A percentile compares a stretch with the other conserved stretches of the same genome.
Conservation (phyloP, 495 filamentous ascomycete genomes). For the Trichocladium antarcticum region DNA sequence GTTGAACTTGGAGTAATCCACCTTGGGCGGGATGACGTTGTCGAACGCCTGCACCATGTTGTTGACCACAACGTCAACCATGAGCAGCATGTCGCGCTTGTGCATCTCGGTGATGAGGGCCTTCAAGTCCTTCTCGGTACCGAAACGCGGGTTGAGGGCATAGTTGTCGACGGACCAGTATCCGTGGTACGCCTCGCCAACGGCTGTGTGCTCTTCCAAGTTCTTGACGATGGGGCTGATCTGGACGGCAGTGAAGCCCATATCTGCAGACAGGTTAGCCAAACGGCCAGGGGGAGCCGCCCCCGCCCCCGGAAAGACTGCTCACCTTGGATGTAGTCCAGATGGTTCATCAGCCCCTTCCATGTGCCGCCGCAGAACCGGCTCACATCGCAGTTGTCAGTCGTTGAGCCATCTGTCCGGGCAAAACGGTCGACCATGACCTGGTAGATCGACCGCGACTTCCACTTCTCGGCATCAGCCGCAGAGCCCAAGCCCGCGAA, state of each 20-base stretch:
- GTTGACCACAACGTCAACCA: constrained; percentile 74
- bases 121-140: constrained; percentile 52
- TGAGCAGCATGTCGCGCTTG: constrained; percentile 55
- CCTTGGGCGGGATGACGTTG: constrained; percentile 35
- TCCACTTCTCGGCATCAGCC: constrained; percentile 41
- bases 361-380: constrained; percentile 71
- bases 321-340: constrained; percentile 28
- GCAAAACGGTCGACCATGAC: constrained; percentile 67
- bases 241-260: constrained; percentile 77
- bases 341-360: constrained; percentile 26
- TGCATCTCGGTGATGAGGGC: constrained; percentile 51
- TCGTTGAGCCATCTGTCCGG: constrained; percentile 52
- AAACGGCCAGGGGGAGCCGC: not conserved
- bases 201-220: constrained; percentile 38
- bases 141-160: constrained; percentile 52
- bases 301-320: not conserved
- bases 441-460: constrained; percentile 58
- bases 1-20: constrained; percentile 53
- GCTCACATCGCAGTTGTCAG: constrained; percentile 41
- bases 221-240: constrained; percentile 65
- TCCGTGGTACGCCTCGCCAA: constrained; percentile 56
- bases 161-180: constrained; percentile 65
- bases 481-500: constrained; percentile 19
- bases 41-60: constrained; percentile 52
- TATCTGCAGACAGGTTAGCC: constrained; percentile 41